phyloP scores from a whole-genome alignment of 2,329 filamentous ascomycete genomes.

The Fusarium chlamydosporum region DNA sequence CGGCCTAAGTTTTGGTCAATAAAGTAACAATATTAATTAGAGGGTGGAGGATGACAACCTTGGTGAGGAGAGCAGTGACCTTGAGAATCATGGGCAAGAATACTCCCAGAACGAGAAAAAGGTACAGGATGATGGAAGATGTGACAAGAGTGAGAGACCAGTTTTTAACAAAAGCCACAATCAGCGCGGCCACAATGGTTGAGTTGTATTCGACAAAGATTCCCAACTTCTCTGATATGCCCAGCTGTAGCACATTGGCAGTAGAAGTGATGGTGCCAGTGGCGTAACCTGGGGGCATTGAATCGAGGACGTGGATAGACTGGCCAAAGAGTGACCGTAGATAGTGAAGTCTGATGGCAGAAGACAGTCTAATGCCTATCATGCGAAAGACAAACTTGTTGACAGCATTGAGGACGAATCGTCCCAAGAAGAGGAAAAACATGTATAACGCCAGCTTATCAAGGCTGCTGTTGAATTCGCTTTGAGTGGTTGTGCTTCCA shows the following conservation, averaged over 20 bases:
- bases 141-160: constrained; percentile 74
- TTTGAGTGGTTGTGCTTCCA: constrained; percentile 52
- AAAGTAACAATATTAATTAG: not conserved
- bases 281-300: constrained; percentile 72
- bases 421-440: constrained; percentile 77
- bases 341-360: constrained; percentile 74
- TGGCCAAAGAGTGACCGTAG: constrained; percentile 74
- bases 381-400: constrained; percentile 73
- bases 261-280: constrained; percentile 74
- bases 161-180: constrained; percentile 69
- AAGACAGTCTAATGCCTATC: constrained; percentile 73
- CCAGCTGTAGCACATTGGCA: constrained; percentile 74
- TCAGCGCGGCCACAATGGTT: constrained; percentile 66
- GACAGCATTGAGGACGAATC: constrained; percentile 74
- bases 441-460: constrained; percentile 73
- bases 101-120: constrained; percentile 63
- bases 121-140: constrained; percentile 69
- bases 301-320: constrained; percentile 77
- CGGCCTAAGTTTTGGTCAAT: constrained; percentile 55
- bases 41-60: constrained; percentile 47
- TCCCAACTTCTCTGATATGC: constrained; percentile 74
- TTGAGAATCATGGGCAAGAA: constrained; percentile 71
- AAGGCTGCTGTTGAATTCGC: constrained; percentile 59
- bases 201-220: constrained; percentile 69
- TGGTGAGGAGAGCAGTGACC: constrained; percentile 61